These are phyloP conservation scores for Lactuca saligna DNA, from an alignment of 129 eudicot species.

Conservation along the genomic window DNA sequence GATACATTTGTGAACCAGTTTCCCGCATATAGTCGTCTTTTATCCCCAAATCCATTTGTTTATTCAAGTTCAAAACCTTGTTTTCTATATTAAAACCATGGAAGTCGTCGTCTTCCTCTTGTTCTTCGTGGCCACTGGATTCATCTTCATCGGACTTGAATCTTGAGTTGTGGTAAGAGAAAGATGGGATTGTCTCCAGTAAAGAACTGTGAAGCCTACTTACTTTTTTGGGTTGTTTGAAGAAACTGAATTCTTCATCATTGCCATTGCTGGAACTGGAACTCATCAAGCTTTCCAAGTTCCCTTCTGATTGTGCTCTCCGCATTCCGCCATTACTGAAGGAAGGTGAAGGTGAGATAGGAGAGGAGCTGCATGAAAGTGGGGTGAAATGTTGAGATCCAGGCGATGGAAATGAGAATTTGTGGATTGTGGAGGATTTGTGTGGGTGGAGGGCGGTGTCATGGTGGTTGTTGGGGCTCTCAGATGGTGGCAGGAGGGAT, in stretches of 20 bases:
- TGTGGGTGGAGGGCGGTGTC: constrained; percentile 30
- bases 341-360: constrained; percentile 46
- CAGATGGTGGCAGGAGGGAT: constrained; percentile 64
- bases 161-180: constrained; percentile 41
- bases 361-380: constrained; percentile 46
- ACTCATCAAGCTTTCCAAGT: constrained; percentile 48
- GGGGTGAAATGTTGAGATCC: constrained; percentile 36
- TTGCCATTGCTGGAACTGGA: constrained; percentile 13
- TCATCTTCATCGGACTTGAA: constrained; percentile 41
- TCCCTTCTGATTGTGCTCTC: constrained; percentile 75
- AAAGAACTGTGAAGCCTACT: constrained; percentile 30
- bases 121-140: constrained; percentile 39
- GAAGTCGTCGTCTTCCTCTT: constrained; percentile 20
- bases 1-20: constrained; percentile 52
- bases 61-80: constrained; percentile 27
- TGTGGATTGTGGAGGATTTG: constrained; percentile 42
- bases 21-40: constrained; percentile 23
- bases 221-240: constrained; percentile 36
- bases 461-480: constrained; percentile 45
- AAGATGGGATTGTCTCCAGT: constrained; percentile 76
- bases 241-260: constrained; percentile 43
- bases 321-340: constrained; percentile 28
- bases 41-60: constrained; percentile 22
- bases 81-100: constrained; percentile 18
- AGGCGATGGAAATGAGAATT: constrained; percentile 32